Base-by-base conservation (phyloP, 1,284 basidiomycete species). In the Austropuccinia psidii region DNA sequence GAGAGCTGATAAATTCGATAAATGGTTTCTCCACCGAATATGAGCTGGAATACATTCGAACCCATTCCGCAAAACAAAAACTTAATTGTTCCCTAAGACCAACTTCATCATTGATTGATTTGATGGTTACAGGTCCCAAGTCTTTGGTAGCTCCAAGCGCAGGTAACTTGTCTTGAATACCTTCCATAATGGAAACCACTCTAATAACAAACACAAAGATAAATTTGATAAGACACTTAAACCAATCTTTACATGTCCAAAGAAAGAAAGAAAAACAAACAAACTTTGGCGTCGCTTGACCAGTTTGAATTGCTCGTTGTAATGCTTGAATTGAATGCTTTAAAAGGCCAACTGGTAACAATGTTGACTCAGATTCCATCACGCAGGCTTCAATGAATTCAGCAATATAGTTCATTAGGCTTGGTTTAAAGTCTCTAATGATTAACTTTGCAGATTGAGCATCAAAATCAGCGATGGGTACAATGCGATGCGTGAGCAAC, bases 1-100 rank as follows among this genome's bases (percentile, higher is more conserved):
- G 85, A 80, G 93, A 90, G 24, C 91, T 95, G 82, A 98, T 94
- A 82, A 94, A 98, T n/a, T 90, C 89, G 76, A 98, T 90, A 79
- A 99, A 99, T 65, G 89, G 89, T 81, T 95, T 94, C 82, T 99
- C 96, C 17, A 91, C 88, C 47, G 89, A 87, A 75, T 87, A 87
- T 57, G 93, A 91, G 75, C 90, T 88, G 82, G 94, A 91, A 85
- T 92, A 98, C 76, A 98, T 89, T 70, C 86, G 86, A 76, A 98
- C 91, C 96, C 96, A 99, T 83, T 97, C 85, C 69, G 84, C 83
- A 80, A 86, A 86, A 81, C 83, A 85, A 80, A 83, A 83, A 7
- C 84, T 82, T 19, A 86, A 82, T 77, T 84, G 83, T 77, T 86
- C 84, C 73, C 85, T 83, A 29, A 84, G n/a, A 19, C 35, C 69